A percentile compares a stretch with the other conserved stretches of the same genome.
Evolutionary conservation across 371 early-diverging fungal species (phyloP).

Genomic region (Haplosporangium sp.): DNA sequence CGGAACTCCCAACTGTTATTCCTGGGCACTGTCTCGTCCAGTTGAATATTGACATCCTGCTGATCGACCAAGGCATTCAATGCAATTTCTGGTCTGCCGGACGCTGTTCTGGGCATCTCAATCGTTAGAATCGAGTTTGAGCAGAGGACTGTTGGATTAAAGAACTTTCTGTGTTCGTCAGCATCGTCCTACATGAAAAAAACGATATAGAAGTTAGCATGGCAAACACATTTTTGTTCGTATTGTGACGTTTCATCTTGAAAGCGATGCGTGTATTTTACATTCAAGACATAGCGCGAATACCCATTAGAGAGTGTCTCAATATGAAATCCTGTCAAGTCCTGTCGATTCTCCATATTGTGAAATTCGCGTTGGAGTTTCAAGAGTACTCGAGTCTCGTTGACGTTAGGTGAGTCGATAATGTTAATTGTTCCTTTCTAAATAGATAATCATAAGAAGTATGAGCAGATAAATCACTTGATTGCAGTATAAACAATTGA

Average conservation of each 20-base stretch:
- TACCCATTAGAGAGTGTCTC: slow-evolving; percentile 27
- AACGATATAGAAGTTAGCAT: not conserved
- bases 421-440: slow-evolving; percentile 42
- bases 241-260: not conserved
- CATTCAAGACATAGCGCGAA: slow-evolving; percentile 27
- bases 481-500: not conserved
- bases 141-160: slow-evolving; percentile 31
- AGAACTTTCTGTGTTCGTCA: slow-evolving; percentile 25
- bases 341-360: slow-evolving; percentile 28
- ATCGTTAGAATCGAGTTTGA: slow-evolving; percentile 43
- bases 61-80: slow-evolving; percentile 31
- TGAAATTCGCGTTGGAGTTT: slow-evolving; percentile 44
- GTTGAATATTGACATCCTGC: slow-evolving; percentile 31
- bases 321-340: slow-evolving; percentile 34
- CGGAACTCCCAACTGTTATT: slow-evolving; percentile 34
- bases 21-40: slow-evolving; percentile 22
- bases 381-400: slow-evolving; percentile 31
- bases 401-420: slow-evolving; percentile 31
- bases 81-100: slow-evolving; percentile 20
- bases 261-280: slow-evolving; percentile 1
- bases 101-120: slow-evolving; percentile 34
- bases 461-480: not conserved
- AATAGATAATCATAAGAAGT: not conserved
- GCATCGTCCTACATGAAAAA: slow-evolving; percentile 30
- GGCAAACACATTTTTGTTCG: not conserved